Evolutionary conservation across 352 stramenopile species (phyloP), one percentile per base, ranked within the genome.

Genomic region (Pythium folliculosum): DNA sequence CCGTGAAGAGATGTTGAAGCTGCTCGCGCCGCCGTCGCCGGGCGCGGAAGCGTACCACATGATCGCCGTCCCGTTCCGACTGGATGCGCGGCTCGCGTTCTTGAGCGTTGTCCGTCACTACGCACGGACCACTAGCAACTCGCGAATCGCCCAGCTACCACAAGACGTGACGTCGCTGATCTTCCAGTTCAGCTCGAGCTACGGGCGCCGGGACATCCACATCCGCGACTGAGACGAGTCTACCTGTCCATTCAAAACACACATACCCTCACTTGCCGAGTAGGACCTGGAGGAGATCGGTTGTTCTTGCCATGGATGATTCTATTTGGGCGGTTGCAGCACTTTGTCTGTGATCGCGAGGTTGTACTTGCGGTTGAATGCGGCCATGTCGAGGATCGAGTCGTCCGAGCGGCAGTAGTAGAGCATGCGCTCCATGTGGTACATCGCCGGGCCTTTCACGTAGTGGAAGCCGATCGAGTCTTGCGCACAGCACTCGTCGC

Each of bases 401-500:
- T 63, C 56, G 56, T 53, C 56, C 44, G 56, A 53, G 44, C 86
- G 86, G 71, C 86, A 95, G 14, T 82, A 65, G 70, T 95, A 92
- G 0, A 95, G 70, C 25, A 74, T 78, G 19, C 83, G 77, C 66
- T 95, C 86, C 22, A 92, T 70, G 71, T 95, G 84, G 65, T 89
- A 88, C 86, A 95, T 95, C 44, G 91, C 73, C 16, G 68, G 43
- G 3, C 84, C 82, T 22, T 60, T 82, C 63, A 92, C 76, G 73
- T 95, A 95, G 71, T 95, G 86, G 61, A 90, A 93, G 0, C 83
- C 84, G 21, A 95, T 76, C 51, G 72, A 89, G 59, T 95, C 86
- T 0, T 83, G 71, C 17, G 86, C 82, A 21, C 75, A 85, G 47
- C 73, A 78, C n/a, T 84, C 80, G 8, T 82, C 27, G 47, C 79